Evolutionary conservation across 2,329 filamentous ascomycete species (phyloP).

Genomic region (Ciborinia camelliae): DNA sequence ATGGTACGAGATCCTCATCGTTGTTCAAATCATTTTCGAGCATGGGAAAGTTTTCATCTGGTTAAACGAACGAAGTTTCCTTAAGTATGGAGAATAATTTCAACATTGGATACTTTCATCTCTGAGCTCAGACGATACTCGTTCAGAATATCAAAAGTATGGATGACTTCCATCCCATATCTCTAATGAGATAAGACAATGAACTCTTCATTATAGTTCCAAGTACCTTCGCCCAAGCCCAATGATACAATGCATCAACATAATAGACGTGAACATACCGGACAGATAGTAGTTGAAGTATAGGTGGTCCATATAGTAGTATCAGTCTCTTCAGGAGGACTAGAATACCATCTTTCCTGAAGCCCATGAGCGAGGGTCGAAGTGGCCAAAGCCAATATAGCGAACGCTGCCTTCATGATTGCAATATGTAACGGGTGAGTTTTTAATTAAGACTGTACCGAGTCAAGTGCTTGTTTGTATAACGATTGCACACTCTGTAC

Average conservation of each 20-base stretch:
- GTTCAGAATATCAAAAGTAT: neutral
- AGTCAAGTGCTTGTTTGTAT: constrained; percentile 5
- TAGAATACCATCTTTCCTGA: constrained; percentile 16
- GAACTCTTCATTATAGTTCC: neutral
- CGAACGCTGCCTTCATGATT: constrained; percentile 16
- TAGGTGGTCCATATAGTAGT: constrained; percentile 15
- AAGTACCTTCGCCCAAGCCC: neutral
- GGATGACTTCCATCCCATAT: neutral
- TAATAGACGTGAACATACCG: neutral
- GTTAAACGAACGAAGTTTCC: neutral
- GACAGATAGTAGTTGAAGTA: constrained; percentile 18
- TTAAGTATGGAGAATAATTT: neutral
- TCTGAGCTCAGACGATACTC: neutral
- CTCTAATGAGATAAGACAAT: neutral
- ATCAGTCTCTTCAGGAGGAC: constrained; percentile 11
- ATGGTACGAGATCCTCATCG: neutral
- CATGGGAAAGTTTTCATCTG: neutral
- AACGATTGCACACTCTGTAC: constrained; percentile 12
- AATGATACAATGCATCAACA: neutral
- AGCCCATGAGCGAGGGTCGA: constrained; percentile 16
- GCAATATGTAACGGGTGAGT: constrained; percentile 1
- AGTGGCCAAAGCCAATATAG: constrained; percentile 18
- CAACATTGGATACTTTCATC: neutral
- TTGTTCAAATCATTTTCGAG: neutral
- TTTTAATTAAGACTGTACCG: neutral